phyloP scores from a whole-genome alignment of 2,329 filamentous ascomycete species.

The Alternaria longipes region DNA sequence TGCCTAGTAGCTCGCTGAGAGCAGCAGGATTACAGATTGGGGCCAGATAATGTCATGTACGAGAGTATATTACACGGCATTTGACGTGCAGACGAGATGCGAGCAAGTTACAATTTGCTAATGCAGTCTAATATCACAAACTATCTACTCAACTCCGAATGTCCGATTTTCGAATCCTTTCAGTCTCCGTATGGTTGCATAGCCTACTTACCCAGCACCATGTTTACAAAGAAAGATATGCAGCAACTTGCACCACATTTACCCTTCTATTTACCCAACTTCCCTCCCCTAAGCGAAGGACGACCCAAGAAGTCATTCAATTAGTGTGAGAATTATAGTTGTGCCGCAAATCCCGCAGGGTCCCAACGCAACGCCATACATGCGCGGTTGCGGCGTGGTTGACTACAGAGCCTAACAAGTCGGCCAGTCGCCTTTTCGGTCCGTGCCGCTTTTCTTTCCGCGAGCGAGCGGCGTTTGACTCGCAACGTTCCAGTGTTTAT shows the following conservation, averaged over 20 bases:
- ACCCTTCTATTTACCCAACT: constrained; percentile 1
- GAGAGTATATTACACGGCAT: constrained; percentile 1
- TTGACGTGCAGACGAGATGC: constrained; percentile 1
- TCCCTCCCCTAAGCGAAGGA: constrained; percentile 4
- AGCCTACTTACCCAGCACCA: background rate
- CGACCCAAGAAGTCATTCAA: background rate
- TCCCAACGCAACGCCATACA: constrained; percentile 1
- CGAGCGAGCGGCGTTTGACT: background rate
- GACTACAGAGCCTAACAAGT: background rate
- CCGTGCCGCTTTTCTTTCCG: constrained; percentile 6
- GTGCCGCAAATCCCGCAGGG: constrained; percentile 3
- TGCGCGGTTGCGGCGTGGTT: constrained; percentile 17
- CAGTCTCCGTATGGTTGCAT: background rate
- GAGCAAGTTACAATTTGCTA: background rate
- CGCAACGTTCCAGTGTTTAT: background rate
- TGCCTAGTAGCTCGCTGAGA: background rate
- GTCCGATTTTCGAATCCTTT: background rate
- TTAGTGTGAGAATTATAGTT: background rate
- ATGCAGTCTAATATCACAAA: constrained; percentile 6
- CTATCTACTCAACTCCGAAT: background rate
- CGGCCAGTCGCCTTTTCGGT: background rate
- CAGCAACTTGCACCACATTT: background rate
- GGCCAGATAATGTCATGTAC: background rate
- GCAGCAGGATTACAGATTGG: constrained; percentile 6
- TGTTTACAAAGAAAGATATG: background rate